Evolutionary conservation across 768 basidiomycete genomes (phyloP).

Genomic region (Suillus subalutaceus): DNA sequence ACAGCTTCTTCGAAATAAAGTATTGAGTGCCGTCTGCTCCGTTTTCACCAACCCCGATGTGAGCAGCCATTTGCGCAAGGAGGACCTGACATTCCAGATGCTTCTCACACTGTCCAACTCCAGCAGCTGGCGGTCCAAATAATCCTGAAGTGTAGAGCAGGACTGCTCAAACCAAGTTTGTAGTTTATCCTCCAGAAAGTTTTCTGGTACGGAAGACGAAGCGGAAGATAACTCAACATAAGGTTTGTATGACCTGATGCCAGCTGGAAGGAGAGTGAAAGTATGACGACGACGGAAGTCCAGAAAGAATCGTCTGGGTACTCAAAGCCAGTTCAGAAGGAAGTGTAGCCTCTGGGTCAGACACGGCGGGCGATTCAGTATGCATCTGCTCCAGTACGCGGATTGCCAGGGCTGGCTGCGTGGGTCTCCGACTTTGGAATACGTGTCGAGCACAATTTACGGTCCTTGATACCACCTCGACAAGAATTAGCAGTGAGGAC

Average conservation of each 20-base stretch:
- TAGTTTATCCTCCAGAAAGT: conserved; percentile 49
- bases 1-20: conserved; percentile 57
- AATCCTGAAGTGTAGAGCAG: conserved; percentile 43
- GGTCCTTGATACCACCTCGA: conserved; percentile 63
- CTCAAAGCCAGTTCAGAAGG: conserved; percentile 62
- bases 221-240: conserved; percentile 75
- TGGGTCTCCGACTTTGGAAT: conserved; percentile 45
- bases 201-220: conserved; percentile 51
- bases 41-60: conserved; percentile 44
- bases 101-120: conserved; percentile 62
- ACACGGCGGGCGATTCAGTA: conserved; percentile 40
- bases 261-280: conserved; percentile 74
- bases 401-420: conserved; percentile 50
- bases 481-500: conserved; percentile 50
- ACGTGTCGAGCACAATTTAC: conserved; percentile 57
- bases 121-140: conserved; percentile 59
- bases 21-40: conserved; percentile 50
- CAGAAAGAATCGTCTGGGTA: conserved; percentile 66
- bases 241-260: conserved; percentile 79
- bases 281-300: conserved; percentile 82
- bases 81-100: conserved; percentile 71
- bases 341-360: conserved; percentile 31
- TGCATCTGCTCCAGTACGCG: conserved; percentile 66
- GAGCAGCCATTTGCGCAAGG: conserved; percentile 49
- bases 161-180: conserved; percentile 68